Evolutionary conservation across 176 grass and related monocot genomes (phyloP).

Genomic region (Avena atlantica): DNA sequence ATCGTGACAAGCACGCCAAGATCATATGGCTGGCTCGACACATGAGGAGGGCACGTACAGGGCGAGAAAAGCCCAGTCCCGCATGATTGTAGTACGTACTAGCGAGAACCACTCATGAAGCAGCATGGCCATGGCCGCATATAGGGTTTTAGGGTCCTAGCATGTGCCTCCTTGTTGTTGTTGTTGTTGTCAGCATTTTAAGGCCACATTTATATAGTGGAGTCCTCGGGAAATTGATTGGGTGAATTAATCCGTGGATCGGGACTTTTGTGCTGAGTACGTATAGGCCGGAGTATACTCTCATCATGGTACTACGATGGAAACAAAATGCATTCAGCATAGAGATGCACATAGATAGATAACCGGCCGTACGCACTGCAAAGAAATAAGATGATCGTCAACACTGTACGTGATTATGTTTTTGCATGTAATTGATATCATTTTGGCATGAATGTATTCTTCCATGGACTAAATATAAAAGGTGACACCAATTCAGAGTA

Average conservation of each 20-base stretch:
- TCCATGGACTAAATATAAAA: too few relatives aligned
- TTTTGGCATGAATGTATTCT: too few relatives aligned
- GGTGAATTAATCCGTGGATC: background rate
- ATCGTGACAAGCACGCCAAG: background rate
- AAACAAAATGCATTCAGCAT: background rate
- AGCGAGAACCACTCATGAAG: background rate
- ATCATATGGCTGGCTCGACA: background rate
- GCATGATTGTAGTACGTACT: background rate
- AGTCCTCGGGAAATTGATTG: background rate
- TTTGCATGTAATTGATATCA: too few relatives aligned
- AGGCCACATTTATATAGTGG: background rate
- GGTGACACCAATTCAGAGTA: too few relatives aligned
- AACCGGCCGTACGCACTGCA: too few relatives aligned
- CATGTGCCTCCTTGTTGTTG: background rate
- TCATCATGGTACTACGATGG: background rate
- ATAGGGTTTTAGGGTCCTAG: background rate
- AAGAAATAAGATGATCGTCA: too few relatives aligned
- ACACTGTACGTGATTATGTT: too few relatives aligned
- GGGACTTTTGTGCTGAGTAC: background rate
- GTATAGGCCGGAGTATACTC: background rate
- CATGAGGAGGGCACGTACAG: background rate
- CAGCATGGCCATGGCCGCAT: background rate
- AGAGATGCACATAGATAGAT: too few relatives aligned
- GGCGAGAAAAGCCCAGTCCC: background rate
- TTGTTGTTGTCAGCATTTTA: background rate